A percentile compares a stretch with the other conserved stretches of the same genome.
Evolutionary conservation across 768 basidiomycete genomes (phyloP).

Genomic region (Podaxis pistillaris): DNA sequence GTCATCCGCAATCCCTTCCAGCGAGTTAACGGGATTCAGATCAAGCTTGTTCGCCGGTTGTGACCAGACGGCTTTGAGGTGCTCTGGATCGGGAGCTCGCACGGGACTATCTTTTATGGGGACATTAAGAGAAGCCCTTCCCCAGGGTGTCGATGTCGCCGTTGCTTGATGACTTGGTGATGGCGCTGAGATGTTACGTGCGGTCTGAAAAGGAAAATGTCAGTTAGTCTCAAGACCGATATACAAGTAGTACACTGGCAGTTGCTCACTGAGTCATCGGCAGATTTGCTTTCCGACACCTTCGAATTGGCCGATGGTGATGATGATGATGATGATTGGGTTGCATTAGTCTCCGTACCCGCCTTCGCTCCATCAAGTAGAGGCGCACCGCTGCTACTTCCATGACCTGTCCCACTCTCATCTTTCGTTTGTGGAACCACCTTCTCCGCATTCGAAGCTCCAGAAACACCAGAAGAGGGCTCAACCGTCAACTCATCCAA

Average conservation of each 20-base stretch:
- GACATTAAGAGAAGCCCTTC: conserved; percentile 52
- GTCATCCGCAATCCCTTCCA: conserved; percentile 84
- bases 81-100: conserved; percentile 77
- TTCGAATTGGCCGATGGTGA: conserved; percentile 24
- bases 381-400: background rate
- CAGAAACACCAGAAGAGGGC: background rate
- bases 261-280: conserved; percentile 55
- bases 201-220: conserved; percentile 29
- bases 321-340: background rate
- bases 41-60: conserved; percentile 72
- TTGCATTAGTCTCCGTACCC: background rate
- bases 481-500: conserved; percentile 45
- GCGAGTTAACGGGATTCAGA: conserved; percentile 68
- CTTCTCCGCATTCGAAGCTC: background rate
- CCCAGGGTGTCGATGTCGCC: conserved; percentile 41
- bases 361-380: background rate
- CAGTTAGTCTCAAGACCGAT: background rate
- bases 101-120: conserved; percentile 67
- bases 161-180: conserved; percentile 34
- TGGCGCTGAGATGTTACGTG: conserved; percentile 40
- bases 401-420: background rate
- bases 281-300: conserved; percentile 44
- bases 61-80: conserved; percentile 83
- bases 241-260: conserved; percentile 11
- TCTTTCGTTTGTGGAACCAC: background rate